Evolutionary conservation across 1,284 basidiomycete genomes (phyloP).

Genomic region (Testicularia cyperi): DNA sequence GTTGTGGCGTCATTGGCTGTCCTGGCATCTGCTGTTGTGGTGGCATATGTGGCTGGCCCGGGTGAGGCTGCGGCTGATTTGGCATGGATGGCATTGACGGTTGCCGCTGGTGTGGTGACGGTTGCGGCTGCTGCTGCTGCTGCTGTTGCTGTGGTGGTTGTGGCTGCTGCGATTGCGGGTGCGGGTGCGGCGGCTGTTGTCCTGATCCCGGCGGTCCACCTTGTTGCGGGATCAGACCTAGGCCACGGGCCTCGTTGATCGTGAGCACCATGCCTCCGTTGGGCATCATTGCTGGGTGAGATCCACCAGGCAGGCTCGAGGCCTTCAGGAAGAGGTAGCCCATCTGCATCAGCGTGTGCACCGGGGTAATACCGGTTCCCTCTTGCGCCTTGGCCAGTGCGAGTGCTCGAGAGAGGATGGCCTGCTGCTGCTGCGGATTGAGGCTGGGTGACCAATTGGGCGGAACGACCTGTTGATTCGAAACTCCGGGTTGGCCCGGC

Average conservation of each 20-base stretch:
- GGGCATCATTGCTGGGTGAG: conserved; percentile 29
- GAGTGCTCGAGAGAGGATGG: conserved; percentile 42
- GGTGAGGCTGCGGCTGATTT: neutral
- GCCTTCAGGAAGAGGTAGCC: conserved; percentile 54
- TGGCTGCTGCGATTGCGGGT: conserved; percentile 13
- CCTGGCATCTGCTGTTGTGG: conserved; percentile 8
- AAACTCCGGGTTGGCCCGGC: conserved; percentile 12
- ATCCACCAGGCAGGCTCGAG: conserved; percentile 38
- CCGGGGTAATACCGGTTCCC: conserved; percentile 35
- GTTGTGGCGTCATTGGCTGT: conserved; percentile 19
- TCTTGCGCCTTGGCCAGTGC: conserved; percentile 46
- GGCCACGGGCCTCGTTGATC: conserved; percentile 48
- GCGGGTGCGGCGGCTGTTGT: conserved; percentile 2
- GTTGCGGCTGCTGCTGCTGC: conserved; percentile 3
- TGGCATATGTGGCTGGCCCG: conserved; percentile 7
- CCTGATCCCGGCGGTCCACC: conserved; percentile 16
- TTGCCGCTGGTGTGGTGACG: conserved; percentile 3
- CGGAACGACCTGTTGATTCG: conserved; percentile 31
- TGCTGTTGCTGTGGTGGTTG: conserved; percentile 5
- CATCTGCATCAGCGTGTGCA: conserved; percentile 50
- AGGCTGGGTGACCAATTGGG: conserved; percentile 46
- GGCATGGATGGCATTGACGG: conserved; percentile 7
- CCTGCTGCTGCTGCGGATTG: conserved; percentile 48
- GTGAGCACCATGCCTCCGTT: conserved; percentile 51
- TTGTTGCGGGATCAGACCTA: conserved; percentile 46